These are phyloP conservation scores for Dissophora globulifera DNA, from an alignment of 192 early-diverging fungal genomes.

Conservation along the genomic window DNA sequence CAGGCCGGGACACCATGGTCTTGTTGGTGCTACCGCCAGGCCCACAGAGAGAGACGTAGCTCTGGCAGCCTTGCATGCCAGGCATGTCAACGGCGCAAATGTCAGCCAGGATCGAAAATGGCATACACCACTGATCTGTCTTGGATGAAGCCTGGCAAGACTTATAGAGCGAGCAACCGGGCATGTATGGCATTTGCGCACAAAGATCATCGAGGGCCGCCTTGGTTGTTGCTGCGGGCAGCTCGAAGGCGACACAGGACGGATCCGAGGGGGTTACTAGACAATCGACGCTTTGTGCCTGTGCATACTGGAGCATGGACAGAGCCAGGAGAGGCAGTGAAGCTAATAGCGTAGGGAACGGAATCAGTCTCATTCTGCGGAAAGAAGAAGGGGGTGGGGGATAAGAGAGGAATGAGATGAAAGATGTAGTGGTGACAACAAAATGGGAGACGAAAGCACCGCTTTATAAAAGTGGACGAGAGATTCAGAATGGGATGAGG, in stretches of 20 bases:
- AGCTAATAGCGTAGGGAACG: constrained; percentile 1
- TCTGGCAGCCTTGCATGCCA: constrained; percentile 54
- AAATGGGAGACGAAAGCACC: background rate
- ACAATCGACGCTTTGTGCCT: constrained; percentile 28
- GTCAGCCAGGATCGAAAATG: constrained; percentile 57
- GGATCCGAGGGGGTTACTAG: constrained; percentile 40
- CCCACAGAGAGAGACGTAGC: constrained; percentile 51
- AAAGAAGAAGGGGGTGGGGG: background rate
- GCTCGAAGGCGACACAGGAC: constrained; percentile 33
- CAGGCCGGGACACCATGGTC: constrained; percentile 33
- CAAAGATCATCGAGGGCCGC: constrained; percentile 52
- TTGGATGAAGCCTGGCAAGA: constrained; percentile 41
- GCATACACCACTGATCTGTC: constrained; percentile 61
- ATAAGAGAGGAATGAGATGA: background rate
- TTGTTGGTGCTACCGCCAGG: constrained; percentile 17
- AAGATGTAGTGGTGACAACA: background rate
- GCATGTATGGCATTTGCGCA: constrained; percentile 62
- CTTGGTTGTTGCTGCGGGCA: constrained; percentile 39
- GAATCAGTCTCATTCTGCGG: no score
- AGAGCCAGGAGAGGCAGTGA: constrained; percentile 13
- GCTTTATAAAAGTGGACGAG: background rate
- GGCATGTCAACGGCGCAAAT: constrained; percentile 65
- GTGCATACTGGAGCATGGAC: background rate
- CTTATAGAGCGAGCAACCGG: constrained; percentile 54
- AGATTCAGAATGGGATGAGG: no score